Evolutionary conservation across 331 rosid species (phyloP).

Genomic region (Ulmus americana): DNA sequence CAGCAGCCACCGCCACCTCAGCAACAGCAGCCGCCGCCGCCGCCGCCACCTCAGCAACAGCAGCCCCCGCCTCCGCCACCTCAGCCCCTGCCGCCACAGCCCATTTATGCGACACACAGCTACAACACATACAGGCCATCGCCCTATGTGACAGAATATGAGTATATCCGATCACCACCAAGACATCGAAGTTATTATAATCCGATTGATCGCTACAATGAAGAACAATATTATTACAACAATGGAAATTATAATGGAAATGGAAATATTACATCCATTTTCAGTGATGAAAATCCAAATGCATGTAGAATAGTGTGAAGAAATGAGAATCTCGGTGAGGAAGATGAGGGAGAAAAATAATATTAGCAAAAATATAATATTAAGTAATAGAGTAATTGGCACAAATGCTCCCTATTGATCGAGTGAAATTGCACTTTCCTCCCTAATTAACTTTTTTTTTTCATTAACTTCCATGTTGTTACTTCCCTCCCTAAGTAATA

Average conservation of each 20-base stretch:
- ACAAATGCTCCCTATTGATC: no score
- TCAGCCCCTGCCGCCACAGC: slow-evolving; percentile 16
- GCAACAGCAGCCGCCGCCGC: not conserved
- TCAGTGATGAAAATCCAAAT: slow-evolving; percentile 91
- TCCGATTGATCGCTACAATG: slow-evolving; percentile 35
- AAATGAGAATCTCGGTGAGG: slow-evolving; percentile 5
- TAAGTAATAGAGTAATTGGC: no score
- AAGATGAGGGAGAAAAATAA: slow-evolving; percentile 19
- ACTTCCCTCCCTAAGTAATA: no score
- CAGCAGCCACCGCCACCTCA: not conserved
- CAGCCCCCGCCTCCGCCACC: not conserved
- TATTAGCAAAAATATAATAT: slow-evolving; percentile 4
- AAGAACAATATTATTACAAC: slow-evolving; percentile 29
- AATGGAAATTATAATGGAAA: slow-evolving; percentile 11
- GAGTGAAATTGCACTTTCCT: no score
- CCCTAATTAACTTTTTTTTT: no score
- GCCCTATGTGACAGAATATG: slow-evolving; percentile 52
- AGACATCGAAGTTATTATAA: slow-evolving; percentile 14
- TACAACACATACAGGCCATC: slow-evolving; percentile 53
- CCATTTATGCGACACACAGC: slow-evolving; percentile 47
- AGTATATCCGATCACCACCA: slow-evolving; percentile 37
- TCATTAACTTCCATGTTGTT: no score
- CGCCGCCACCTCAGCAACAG: not conserved
- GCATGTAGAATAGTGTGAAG: slow-evolving; percentile 60
- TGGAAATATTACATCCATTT: slow-evolving; percentile 55